Conservation (phyloP, 78 protist species). For the Dictyostelium brefeldianum region DNA sequence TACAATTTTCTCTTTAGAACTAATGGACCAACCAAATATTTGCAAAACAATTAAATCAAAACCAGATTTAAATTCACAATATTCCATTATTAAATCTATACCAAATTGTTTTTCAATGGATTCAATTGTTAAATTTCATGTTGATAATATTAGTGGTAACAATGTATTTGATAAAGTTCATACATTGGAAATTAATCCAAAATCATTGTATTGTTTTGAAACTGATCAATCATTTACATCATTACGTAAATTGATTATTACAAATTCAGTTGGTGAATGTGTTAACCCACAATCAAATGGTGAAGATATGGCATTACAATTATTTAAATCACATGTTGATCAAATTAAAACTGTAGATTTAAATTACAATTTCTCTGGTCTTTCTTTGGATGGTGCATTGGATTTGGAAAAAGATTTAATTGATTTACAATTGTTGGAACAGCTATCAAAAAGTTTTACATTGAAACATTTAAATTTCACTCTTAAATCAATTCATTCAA, state of each 20-base stretch:
- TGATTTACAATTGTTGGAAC: background rate
- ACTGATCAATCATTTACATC: background rate
- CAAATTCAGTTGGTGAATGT: slow-evolving; percentile 11
- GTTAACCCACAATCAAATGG: slow-evolving; percentile 6
- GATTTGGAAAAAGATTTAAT: slow-evolving; percentile 25
- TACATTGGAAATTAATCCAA: slow-evolving; percentile 17
- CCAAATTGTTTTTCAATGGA: slow-evolving; percentile 29
- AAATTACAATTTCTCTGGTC: slow-evolving; percentile 6
- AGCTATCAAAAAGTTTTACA: too few relatives aligned
- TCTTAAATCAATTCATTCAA: background rate
- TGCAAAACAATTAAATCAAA: background rate
- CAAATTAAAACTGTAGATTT: background rate
- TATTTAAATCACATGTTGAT: background rate
- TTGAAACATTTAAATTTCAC: background rate
- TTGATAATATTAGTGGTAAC: background rate
- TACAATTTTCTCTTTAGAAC: background rate
- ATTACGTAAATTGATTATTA: background rate
- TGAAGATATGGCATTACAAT: background rate
- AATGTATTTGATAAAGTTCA: background rate
- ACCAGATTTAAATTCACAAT: background rate
- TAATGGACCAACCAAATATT: background rate
- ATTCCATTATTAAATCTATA: background rate
- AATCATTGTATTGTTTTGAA: background rate
- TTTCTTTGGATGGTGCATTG: slow-evolving; percentile 2
- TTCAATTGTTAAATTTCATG: background rate